Evolutionary conservation across 441 rosid species (phyloP), one percentile per base, ranked within the genome.

Genomic region (Corymbia citriodora): DNA sequence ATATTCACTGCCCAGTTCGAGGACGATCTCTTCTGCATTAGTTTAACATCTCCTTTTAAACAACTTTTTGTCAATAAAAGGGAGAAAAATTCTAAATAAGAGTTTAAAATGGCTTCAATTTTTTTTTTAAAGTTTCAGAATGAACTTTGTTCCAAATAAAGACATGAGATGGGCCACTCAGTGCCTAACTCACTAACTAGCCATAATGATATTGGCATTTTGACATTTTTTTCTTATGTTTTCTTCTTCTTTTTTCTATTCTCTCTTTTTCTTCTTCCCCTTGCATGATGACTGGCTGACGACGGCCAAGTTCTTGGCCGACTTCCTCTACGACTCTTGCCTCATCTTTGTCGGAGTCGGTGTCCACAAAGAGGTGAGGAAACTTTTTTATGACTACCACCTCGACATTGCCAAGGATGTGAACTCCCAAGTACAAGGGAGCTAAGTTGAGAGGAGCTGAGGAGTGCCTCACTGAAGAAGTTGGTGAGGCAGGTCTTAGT

Each of bases 151-250:
- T 63, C 31, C 0, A 63, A 63, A 29, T 13, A 63, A 61, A 14
- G 8, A 29, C 0, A 2, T 63, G 0, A 29, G 29, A 3, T 63
- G n/a, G 18, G 16, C 18, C 7, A 63, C 33, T 11, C 4, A 1
- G 2, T 29, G 70, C 70, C 8, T 29, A 29, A 27, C 1, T 29
- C 70, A 63, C 70, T 29, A 29, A 13, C 4, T 29, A 13, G 70
- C 15, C 33, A 13, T 29, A 63, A 63, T 2, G 9, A 29, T 9
- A 63, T 63, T 0, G 0, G 18, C 18, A 63, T 63, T 63, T 63
- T 63, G 63, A 57, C 29, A 10, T 21, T 21, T 55, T 61, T 61
- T 61, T 29, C 3, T 61, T 27, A 4, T 57, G 21, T 55, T 2
- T 59, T 0, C 27, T 6, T 27, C 27, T 12, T 13, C 27, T 14